Conservation (phyloP, 2,329 filamentous ascomycete genomes). For the Colletotrichum theobromicola region DNA sequence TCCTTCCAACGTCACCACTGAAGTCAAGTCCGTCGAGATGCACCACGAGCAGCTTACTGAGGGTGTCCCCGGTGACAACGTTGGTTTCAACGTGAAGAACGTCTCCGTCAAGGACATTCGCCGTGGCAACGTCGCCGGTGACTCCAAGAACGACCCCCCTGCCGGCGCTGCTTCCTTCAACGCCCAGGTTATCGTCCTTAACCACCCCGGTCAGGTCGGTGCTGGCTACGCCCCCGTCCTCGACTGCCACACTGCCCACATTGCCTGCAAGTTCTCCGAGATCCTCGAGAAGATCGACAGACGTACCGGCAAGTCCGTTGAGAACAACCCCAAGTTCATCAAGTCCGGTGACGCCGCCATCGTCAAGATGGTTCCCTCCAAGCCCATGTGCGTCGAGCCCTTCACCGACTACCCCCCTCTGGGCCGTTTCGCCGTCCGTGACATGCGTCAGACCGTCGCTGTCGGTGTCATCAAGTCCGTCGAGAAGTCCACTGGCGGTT, state of each 20-base stretch:
- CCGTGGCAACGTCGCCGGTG: slow-evolving; percentile 99
- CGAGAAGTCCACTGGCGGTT: slow-evolving; percentile 62
- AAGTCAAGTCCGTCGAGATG: slow-evolving; percentile 99
- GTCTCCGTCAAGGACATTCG: slow-evolving; percentile 99
- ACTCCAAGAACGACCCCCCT: slow-evolving; percentile 99
- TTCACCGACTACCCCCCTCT: slow-evolving; percentile 99
- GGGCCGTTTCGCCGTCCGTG: slow-evolving; percentile 99
- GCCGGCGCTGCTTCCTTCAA: slow-evolving; percentile 91
- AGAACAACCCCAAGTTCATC: slow-evolving; percentile 97
- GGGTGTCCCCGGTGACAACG: slow-evolving; percentile 99
- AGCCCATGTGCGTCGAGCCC: slow-evolving; percentile 99
- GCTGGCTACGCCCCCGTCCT: slow-evolving; percentile 99
- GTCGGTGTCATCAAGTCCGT: slow-evolving; percentile 96
- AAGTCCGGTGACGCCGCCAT: slow-evolving; percentile 99
- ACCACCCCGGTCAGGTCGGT: slow-evolving; percentile 99
- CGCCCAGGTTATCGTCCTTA: slow-evolving; percentile 99
- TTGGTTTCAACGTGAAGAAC: slow-evolving; percentile 99
- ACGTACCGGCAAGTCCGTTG: slow-evolving; percentile 98
- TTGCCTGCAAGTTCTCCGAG: slow-evolving; percentile 99
- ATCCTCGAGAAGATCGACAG: slow-evolving; percentile 99
- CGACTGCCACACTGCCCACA: slow-evolving; percentile 99
- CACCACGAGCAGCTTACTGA: slow-evolving; percentile 98
- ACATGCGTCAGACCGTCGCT: slow-evolving; percentile 91
- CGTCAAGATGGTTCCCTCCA: slow-evolving; percentile 99
- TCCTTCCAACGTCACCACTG: slow-evolving; percentile 98